phyloP scores from a whole-genome alignment of 2,329 filamentous ascomycete species.

The Fusarium odoratissimum region DNA sequence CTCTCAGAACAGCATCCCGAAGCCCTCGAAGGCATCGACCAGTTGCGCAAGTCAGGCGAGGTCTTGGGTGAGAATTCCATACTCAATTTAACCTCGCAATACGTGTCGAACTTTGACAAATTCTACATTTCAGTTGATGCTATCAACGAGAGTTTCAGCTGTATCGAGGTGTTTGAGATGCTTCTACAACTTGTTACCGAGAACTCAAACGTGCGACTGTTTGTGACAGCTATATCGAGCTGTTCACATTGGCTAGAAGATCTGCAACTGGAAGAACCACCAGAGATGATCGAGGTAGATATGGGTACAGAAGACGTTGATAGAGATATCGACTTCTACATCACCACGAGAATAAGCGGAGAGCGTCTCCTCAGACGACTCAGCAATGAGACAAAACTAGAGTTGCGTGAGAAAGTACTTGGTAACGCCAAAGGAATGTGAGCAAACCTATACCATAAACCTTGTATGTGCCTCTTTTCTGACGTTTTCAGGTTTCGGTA shows the following conservation, averaged over 20 bases:
- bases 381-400: not conserved
- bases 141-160: fast-evolving
- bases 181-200: fast-evolving
- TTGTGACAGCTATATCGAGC: fast-evolving
- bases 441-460: fast-evolving
- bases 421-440: not conserved
- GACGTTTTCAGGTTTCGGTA: not conserved
- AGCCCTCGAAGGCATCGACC: fast-evolving
- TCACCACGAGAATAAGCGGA: not conserved
- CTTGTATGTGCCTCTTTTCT: not conserved
- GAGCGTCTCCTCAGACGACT: not conserved
- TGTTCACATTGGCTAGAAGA: not conserved
- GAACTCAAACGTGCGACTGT: fast-evolving
- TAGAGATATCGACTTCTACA: not conserved
- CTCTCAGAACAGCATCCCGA: not conserved
- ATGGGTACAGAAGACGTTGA: not conserved
- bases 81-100: fast-evolving
- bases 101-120: fast-evolving
- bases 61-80: fast-evolving
- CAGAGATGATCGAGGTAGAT: fast-evolving
- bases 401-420: not conserved
- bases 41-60: fast-evolving
- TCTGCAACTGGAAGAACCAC: fast-evolving
- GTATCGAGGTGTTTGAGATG: fast-evolving
- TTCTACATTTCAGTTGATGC: not conserved